Conservation (phyloP, 768 basidiomycete species). For the Naematelia aurantialba region DNA sequence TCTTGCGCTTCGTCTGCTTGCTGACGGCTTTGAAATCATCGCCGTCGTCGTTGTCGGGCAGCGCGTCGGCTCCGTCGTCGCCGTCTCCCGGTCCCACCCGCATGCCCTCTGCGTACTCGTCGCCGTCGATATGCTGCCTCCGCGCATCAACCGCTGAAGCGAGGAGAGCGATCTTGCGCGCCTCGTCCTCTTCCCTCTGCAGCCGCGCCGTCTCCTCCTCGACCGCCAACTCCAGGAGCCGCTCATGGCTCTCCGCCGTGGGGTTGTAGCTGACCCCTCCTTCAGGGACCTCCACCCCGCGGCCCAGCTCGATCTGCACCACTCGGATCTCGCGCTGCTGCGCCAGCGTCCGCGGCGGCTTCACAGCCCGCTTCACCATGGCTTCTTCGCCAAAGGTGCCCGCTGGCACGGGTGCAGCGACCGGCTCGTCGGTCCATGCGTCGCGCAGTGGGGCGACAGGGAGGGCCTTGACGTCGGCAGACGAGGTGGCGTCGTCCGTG, state of each 20-base stretch:
- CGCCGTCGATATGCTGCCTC: conserved; percentile 25
- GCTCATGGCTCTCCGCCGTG: conserved; percentile 65
- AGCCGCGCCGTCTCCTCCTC: conserved; percentile 62
- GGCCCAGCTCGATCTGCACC: conserved; percentile 15
- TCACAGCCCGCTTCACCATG: conserved; percentile 42
- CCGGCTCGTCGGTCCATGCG: conserved; percentile 39
- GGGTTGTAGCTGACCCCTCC: conserved; percentile 89
- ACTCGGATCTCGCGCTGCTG: conserved; percentile 34
- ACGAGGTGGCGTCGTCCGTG: conserved; percentile 40
- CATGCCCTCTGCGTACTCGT: conserved; percentile 64
- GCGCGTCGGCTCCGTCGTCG: conserved; percentile 33
- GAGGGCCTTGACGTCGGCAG: conserved; percentile 48
- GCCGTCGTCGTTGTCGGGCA: conserved; percentile 50
- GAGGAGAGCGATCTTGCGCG: conserved; percentile 59
- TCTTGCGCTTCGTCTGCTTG: conserved; percentile 54
- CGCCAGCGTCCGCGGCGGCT: conserved; percentile 39
- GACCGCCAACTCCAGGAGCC: conserved; percentile 66
- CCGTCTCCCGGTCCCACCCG: conserved; percentile 42
- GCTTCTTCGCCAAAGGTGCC: conserved; percentile 35
- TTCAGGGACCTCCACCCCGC: conserved; percentile 57
- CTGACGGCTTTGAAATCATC: conserved; percentile 34
- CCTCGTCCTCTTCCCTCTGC: conserved; percentile 58
- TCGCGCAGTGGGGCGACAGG: not conserved
- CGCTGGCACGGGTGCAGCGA: not conserved
- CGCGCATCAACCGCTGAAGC: conserved; percentile 52